A percentile compares a stretch with the other conserved stretches of the same genome.
Evolutionary conservation across 257 asterid species (phyloP).

Genomic region (Solanum verrucosum): DNA sequence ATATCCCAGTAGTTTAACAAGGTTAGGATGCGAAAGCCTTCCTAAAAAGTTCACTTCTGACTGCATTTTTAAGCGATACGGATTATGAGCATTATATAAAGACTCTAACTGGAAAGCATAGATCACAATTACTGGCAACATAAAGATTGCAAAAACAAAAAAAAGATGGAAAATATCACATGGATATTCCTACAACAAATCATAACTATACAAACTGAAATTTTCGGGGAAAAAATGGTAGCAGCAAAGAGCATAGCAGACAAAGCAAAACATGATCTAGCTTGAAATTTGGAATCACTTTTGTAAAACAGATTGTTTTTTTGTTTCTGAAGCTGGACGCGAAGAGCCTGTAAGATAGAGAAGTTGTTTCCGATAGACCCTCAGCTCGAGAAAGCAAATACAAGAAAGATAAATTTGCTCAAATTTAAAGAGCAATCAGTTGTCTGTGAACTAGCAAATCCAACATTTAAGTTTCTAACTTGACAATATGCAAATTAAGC

Average conservation of each 20-base stretch:
- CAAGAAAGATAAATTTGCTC: neutral
- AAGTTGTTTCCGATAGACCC: neutral
- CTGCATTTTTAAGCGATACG: conserved; percentile 19
- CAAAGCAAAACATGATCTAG: neutral
- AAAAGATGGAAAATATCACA: neutral
- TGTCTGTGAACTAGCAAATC: neutral
- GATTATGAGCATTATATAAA: neutral
- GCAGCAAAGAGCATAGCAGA: neutral
- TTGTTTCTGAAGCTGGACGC: neutral
- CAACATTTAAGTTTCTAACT: neutral
- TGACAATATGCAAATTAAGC: neutral
- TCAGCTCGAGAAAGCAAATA: neutral
- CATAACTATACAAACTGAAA: neutral
- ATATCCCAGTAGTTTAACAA: conserved; percentile 35
- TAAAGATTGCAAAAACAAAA: neutral
- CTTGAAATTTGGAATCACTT: neutral
- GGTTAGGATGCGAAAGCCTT: conserved; percentile 43
- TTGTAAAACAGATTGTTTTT: neutral
- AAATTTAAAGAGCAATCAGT: neutral
- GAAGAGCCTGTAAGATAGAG: neutral
- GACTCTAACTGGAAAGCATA: neutral
- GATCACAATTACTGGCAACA: neutral
- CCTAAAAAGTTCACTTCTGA: conserved; percentile 38
- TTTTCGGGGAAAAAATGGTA: neutral
- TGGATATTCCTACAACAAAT: neutral